Evolutionary conservation across 129 eudicot genomes (phyloP), one percentile per base, ranked within the genome.

Genomic region (Flaveria sonorensis): DNA sequence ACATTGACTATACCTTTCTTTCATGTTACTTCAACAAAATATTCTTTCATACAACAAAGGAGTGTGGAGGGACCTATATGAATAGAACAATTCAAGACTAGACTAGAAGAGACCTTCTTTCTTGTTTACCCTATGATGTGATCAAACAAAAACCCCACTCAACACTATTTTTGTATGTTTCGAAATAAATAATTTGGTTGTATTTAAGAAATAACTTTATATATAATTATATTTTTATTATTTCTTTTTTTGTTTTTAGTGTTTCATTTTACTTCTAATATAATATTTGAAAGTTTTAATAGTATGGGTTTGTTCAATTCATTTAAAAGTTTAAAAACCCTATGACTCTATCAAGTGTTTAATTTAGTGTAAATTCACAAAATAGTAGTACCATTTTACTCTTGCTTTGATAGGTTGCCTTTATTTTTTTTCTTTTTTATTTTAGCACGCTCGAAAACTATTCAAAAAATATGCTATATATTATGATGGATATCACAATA

Each of bases 1-100:
- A 67, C 84, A 74, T 73, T 80, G 84, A 80, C 84, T 73, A 80
- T 82, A 78, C 86, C 79, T 82, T 82, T 48, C 86, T 82, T 82
- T 77, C 79, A 82, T 82, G 83, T 82, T 82, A 82, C 86, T 76
- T 82, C 86, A 72, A 72, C 76, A 66, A 56, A 63, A 82, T 82
- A 82, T 82, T 82, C 86, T 77, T 77, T 73, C 86, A 52, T 52
- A 70, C 56, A 36, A 42, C 15, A 36, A 66, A 60, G 53, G 43
- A 62, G 75, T 65, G 39, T 57, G 47, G 75, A 71, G 65, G 16
- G 71, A 63, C 13, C 32, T 30, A 15, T 26, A 2, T 36, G 30
- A 53, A 63, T 28, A 30, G n/a, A 63, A 63, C 69, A 28, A 63
- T 30, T 63, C 46, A 63, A 62, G 79, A 74, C 79, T 73, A 73